Percentiles rank a stretch among this genome's conserved stretches.
Evolutionary conservation across 129 eudicot genomes (phyloP).

Genomic region (Flaveria trinervia): DNA sequence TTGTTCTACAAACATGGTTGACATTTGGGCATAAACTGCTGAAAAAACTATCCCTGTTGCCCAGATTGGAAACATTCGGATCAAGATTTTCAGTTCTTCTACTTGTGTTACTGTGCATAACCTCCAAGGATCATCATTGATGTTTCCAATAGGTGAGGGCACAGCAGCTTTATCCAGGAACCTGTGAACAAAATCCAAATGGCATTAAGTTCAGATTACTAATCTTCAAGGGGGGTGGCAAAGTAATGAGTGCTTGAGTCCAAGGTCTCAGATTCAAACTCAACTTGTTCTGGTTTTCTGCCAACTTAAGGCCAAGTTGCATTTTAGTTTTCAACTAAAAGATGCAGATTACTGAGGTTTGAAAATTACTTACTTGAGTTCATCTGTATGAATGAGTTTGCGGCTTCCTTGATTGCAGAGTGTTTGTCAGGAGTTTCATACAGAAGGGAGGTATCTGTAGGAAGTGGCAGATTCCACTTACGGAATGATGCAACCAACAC

Average conservation of each 20-base stretch:
- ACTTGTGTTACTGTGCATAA: constrained; percentile 91
- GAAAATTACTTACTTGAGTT: constrained; percentile 49
- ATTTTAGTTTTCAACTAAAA: no score
- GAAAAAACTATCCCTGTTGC: constrained; percentile 73
- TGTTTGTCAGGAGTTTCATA: constrained; percentile 69
- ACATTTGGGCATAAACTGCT: constrained; percentile 82
- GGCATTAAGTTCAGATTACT: no score
- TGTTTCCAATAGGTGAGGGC: constrained; percentile 45
- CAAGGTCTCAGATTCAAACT: no score
- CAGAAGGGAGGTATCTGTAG: constrained; percentile 54
- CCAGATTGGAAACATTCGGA: constrained; percentile 97
- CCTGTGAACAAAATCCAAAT: constrained; percentile 34
- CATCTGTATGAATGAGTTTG: constrained; percentile 78
- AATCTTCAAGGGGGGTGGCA: no score
- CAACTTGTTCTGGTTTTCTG: no score
- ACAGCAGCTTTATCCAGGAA: constrained; percentile 88
- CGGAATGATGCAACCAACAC: constrained; percentile 72
- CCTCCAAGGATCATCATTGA: constrained; percentile 62
- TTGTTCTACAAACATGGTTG: constrained; percentile 88
- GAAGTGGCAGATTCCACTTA: constrained; percentile 56
- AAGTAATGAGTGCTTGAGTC: no score
- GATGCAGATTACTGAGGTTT: background rate
- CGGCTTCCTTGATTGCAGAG: constrained; percentile 72
- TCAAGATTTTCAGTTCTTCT: constrained; percentile 76
- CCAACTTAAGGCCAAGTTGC: no score